These are phyloP conservation scores for Papiliotrema flavescens DNA, from an alignment of 1,284 basidiomycete species.

Conservation along the genomic window DNA sequence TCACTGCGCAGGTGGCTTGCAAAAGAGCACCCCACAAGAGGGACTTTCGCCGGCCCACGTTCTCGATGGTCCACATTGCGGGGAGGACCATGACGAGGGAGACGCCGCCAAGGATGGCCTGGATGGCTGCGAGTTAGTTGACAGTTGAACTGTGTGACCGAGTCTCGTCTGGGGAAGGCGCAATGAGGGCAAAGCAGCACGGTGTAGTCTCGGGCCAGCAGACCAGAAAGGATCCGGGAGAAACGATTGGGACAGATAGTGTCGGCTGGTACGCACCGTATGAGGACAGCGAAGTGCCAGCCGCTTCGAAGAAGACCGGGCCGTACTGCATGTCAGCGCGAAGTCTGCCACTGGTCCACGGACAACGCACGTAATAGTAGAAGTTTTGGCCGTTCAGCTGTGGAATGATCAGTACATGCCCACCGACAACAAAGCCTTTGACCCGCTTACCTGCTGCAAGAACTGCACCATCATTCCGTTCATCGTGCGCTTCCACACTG, in stretches of 20 bases:
- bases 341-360: background rate
- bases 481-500: slow-evolving; percentile 23
- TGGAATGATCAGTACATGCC: background rate
- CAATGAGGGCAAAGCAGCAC: too few species aligned
- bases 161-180: background rate
- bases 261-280: slow-evolving; percentile 46
- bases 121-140: slow-evolving; percentile 9
- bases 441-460: slow-evolving; percentile 57
- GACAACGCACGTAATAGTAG: slow-evolving; percentile 7
- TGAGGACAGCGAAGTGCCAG: slow-evolving; percentile 63
- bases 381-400: slow-evolving; percentile 52
- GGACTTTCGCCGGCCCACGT: slow-evolving; percentile 37
- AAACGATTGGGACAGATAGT: background rate
- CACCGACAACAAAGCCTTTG: background rate
- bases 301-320: slow-evolving; percentile 75
- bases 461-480: slow-evolving; percentile 70
- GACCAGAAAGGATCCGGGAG: too few species aligned
- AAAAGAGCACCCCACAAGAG: slow-evolving; percentile 63
- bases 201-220: too few species aligned
- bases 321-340: slow-evolving; percentile 58
- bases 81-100: slow-evolving; percentile 36
- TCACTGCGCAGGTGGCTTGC: slow-evolving; percentile 52
- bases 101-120: slow-evolving; percentile 28
- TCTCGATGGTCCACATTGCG: slow-evolving; percentile 41
- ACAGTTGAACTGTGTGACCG: background rate